Base-by-base conservation (phyloP, 805 yeast species). In the Candida patagonica region DNA sequence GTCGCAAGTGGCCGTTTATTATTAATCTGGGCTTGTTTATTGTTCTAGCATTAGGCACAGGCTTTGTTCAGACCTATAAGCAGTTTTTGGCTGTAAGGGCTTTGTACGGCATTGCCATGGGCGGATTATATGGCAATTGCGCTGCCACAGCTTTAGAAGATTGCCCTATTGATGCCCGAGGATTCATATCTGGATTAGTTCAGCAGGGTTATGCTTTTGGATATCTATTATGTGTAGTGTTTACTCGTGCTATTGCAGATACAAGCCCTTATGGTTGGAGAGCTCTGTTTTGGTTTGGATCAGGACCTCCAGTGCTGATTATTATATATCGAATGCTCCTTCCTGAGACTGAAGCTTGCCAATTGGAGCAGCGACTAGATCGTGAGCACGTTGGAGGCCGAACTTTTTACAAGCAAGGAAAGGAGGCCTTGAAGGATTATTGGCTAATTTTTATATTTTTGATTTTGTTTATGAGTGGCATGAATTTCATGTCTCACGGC, bases 131-230 rank as follows among this genome's bases (percentile, higher is more conserved):
- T 52, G 84, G 83, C 26, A 71, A 74, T 42, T 72, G 78, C 26
- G 71, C 79, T 20, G 80, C 81, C 7, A 74, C 78, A 5, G 77
- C 86, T 6, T 65, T 80, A 24, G 83, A 78, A 48, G 81, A 78
- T 51, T 68, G 76, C 37, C 85, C 85, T 1, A 55, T 55, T 2
- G 63, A 59, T 22, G 74, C 84, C 10, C 68, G 81, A 50, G 80
- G 82, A 29, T 59, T 77, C 33, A 55, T 80, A 21, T 72, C 79
- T 13, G 87, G 87, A 36, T 57, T 82, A 30, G 73, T 85, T 55
- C 94, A 84, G 60, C 81, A 83, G 56, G 94, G 94, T 45, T 85
- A 80, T 48, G 79, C 81, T 8, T 66, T 79, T 46, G 88, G 87
- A 10, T 78, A 76, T 51, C 67, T 80, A 39, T 62, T 78, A 20